A percentile compares a stretch with the other conserved stretches of the same genome.
Evolutionary conservation across 495 filamentous ascomycete species (phyloP).

Genomic region (Aspergillus homomorphus): DNA sequence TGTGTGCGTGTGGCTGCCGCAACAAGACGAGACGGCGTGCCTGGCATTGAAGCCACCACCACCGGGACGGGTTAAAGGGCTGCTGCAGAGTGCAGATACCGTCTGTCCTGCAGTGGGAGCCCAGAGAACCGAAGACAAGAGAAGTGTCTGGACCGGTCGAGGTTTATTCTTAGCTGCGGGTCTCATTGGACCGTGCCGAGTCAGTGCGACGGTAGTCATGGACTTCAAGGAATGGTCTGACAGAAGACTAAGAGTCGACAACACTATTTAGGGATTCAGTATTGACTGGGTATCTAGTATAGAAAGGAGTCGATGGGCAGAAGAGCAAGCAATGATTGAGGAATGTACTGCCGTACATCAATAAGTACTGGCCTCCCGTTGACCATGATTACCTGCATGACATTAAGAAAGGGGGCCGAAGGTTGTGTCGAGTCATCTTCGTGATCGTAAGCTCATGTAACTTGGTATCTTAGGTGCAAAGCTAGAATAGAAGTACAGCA

Average conservation of each 20-base stretch:
- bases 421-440: too few relatives aligned
- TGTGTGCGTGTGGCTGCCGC: neutral
- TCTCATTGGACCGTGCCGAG: neutral
- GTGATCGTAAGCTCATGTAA: too few relatives aligned
- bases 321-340: neutral
- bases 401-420: neutral
- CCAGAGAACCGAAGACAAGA: neutral
- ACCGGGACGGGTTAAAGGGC: neutral
- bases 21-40: neutral
- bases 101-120: constrained; percentile 8
- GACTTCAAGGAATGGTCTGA: neutral
- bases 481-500: too few relatives aligned
- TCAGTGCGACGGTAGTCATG: neutral
- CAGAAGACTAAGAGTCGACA: neutral
- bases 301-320: neutral
- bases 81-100: neutral
- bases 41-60: neutral
- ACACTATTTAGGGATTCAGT: neutral
- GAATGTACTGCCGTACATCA: neutral
- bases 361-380: neutral
- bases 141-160: constrained; percentile 14
- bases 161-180: constrained; percentile 6
- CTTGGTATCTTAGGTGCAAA: too few relatives aligned
- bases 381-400: neutral
- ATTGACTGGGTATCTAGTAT: neutral